A percentile compares a stretch with the other conserved stretches of the same genome.
These are phyloP conservation scores for Wallemia mellicola DNA, from an alignment of 1,284 basidiomycete species.

Conservation along the genomic window DNA sequence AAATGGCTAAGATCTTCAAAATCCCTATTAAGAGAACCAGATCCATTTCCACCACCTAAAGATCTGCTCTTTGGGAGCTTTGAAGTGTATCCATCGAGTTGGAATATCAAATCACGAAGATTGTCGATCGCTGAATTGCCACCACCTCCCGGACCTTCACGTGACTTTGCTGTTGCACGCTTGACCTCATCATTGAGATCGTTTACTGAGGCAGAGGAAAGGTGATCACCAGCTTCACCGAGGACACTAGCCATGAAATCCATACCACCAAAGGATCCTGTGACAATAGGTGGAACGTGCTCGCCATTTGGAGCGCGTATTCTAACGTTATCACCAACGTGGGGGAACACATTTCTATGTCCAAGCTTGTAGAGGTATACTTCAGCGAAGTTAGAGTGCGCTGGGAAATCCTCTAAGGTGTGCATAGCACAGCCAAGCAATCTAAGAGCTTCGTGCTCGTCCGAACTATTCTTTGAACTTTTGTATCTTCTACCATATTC, in stretches of 20 bases:
- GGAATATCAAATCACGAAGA: slow-evolving; percentile 10
- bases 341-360: slow-evolving; percentile 47
- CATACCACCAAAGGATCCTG: slow-evolving; percentile 59
- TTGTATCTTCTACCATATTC: slow-evolving; percentile 26
- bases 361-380: slow-evolving; percentile 38
- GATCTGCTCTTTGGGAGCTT: slow-evolving; percentile 23
- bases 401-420: slow-evolving; percentile 58
- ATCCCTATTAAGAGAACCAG: slow-evolving; percentile 22
- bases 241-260: slow-evolving; percentile 33
- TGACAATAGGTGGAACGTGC: slow-evolving; percentile 51
- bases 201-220: slow-evolving; percentile 47
- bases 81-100: slow-evolving; percentile 23
- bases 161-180: slow-evolving; percentile 11
- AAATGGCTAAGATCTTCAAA: slow-evolving; percentile 45
- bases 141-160: slow-evolving; percentile 4
- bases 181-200: slow-evolving; percentile 56
- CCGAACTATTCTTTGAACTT: slow-evolving; percentile 22
- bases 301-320: slow-evolving; percentile 47
- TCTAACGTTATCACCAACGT: slow-evolving; percentile 54
- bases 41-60: slow-evolving; percentile 15
- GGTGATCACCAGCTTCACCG: slow-evolving; percentile 26
- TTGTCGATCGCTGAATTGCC: slow-evolving; percentile 6
- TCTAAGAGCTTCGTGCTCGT: slow-evolving; percentile 53
- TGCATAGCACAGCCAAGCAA: slow-evolving; percentile 46
- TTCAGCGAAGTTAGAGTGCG: slow-evolving; percentile 31